A percentile compares a stretch with the other conserved stretches of the same genome.
Conservation (phyloP, 225 moss, liverwort and hornwort species). For the Rhytidiadelphus loreus region DNA sequence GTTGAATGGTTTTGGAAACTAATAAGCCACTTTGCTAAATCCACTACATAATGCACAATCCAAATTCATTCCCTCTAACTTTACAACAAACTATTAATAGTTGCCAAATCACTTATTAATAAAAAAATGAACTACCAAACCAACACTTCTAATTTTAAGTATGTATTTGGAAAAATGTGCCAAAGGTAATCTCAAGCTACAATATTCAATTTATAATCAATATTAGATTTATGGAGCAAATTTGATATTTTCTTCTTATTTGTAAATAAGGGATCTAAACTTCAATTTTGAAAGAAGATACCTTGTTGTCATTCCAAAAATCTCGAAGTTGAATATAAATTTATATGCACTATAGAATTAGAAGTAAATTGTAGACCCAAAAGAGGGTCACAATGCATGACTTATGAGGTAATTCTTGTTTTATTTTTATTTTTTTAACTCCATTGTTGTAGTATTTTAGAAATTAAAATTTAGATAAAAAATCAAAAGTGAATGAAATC, state of each 20-base stretch:
- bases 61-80: neutral
- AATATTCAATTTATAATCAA: neutral
- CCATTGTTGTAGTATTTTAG: rapidly evolving
- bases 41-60: neutral
- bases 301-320: neutral
- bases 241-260: neutral
- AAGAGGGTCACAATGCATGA: neutral
- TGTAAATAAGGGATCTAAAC: neutral
- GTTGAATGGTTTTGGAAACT: neutral
- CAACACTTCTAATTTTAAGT: neutral
- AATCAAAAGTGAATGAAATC: neutral
- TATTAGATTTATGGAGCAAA: neutral
- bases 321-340: neutral
- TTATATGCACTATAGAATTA: neutral
- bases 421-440: neutral
- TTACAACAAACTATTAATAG: neutral
- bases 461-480: neutral
- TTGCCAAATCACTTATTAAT: neutral
- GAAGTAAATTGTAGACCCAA: neutral
- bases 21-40: neutral
- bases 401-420: rapidly evolving
- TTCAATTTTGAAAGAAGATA: neutral
- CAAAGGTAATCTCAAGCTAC: rapidly evolving
- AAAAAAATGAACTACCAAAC: neutral
- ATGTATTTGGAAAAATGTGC: neutral